Conservation (phyloP, 805 yeast genomes). For the Millerozyma acaciae region DNA sequence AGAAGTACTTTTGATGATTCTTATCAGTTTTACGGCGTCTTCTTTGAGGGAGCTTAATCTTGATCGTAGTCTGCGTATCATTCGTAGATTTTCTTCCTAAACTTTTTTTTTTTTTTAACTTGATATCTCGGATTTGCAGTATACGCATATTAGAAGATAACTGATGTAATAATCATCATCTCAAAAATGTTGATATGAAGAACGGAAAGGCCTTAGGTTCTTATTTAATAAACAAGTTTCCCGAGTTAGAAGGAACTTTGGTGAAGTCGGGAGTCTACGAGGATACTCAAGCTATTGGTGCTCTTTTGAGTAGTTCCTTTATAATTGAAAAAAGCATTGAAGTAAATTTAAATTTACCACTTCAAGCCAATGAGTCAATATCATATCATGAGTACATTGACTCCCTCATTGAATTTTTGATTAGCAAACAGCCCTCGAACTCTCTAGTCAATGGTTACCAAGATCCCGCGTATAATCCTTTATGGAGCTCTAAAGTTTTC, state of each 20-base stretch:
- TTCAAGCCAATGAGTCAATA: constrained; percentile 12
- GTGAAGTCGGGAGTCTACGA: constrained; percentile 2
- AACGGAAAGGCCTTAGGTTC: constrained; percentile 3
- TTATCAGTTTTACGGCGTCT: constrained; percentile 1
- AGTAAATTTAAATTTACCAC: background rate
- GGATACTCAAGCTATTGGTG: too few species aligned
- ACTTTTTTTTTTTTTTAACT: constrained; percentile 1
- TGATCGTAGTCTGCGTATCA: background rate
- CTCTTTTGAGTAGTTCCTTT: constrained; percentile 4
- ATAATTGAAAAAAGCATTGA: background rate
- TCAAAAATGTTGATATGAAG: constrained; percentile 3
- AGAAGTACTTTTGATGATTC: constrained; percentile 1
- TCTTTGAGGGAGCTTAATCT: background rate
- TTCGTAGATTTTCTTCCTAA: constrained; percentile 1
- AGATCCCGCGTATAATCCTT: constrained; percentile 27
- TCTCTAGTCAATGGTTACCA: constrained; percentile 42
- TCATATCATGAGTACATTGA: constrained; percentile 37
- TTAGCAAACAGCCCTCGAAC: constrained; percentile 28
- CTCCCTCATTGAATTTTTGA: constrained; percentile 29
- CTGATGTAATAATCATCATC: background rate
- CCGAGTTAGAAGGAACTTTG: constrained; percentile 2
- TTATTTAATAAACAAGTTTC: constrained; percentile 4
- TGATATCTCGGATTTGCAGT: too few species aligned
- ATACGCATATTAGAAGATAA: background rate
- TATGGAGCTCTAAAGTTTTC: constrained; percentile 25